A percentile compares a stretch with the other conserved stretches of the same genome.
Conservation (phyloP, 2,329 filamentous ascomycete genomes). For the Cyphellophora attinorum region DNA sequence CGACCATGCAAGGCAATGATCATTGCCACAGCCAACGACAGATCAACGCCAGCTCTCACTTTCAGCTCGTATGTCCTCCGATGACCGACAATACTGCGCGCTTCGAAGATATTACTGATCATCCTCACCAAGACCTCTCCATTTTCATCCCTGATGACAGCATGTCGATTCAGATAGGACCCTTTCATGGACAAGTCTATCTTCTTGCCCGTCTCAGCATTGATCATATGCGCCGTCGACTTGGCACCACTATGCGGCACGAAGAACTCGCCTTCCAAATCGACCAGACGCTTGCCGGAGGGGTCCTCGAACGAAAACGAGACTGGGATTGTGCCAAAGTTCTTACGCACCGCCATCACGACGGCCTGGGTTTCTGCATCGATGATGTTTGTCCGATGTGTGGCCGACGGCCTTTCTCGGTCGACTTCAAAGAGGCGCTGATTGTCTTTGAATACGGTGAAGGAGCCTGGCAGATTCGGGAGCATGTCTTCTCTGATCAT, state of each 20-base stretch:
- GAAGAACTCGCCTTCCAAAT: not conserved
- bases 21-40: not conserved
- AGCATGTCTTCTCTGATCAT: not conserved
- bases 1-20: not conserved
- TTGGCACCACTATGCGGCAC: not conserved
- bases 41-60: not conserved
- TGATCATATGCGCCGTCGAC: not conserved
- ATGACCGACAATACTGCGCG: not conserved
- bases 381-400: not conserved
- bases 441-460: not conserved
- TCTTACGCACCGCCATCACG: not conserved
- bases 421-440: not conserved
- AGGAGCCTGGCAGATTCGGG: not conserved
- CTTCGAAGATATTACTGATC: constrained; percentile 1
- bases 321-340: not conserved
- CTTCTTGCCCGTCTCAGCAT: not conserved
- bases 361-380: not conserved
- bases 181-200: not conserved
- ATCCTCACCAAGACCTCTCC: not conserved
- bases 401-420: not conserved
- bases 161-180: not conserved
- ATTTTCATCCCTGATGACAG: constrained; percentile 1
- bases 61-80: not conserved
- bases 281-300: not conserved
- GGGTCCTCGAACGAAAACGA: not conserved